phyloP scores from a whole-genome alignment of 306 rosid species.

The Malus asiatica region DNA sequence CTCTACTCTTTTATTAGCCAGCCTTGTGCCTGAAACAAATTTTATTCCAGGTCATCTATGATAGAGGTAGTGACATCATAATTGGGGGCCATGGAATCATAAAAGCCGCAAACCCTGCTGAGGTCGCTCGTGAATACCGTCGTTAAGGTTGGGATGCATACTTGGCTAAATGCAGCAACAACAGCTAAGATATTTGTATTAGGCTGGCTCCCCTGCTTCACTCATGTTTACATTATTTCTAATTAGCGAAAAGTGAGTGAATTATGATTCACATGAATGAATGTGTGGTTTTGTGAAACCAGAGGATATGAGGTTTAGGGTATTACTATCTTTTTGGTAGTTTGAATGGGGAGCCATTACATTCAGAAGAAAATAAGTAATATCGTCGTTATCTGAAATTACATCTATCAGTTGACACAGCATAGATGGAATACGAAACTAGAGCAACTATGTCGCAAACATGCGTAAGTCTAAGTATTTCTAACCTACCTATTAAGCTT shows the following conservation, averaged over 20 bases:
- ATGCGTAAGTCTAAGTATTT: not conserved
- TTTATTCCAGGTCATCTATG: conserved; percentile 58
- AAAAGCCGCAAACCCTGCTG: conserved; percentile 71
- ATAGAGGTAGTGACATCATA: conserved; percentile 82
- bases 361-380: not conserved
- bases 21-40: not conserved
- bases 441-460: not conserved
- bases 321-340: not conserved
- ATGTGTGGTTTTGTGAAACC: not conserved
- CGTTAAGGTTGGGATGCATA: conserved; percentile 84
- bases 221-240: not conserved
- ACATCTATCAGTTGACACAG: not conserved
- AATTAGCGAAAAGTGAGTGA: not conserved
- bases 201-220: not conserved
- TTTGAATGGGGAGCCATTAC: no score
- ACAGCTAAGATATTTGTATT: not conserved
- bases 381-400: not conserved
- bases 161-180: conserved; percentile 40
- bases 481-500: conserved; percentile 13
- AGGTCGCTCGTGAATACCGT: conserved; percentile 70
- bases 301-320: not conserved
- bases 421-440: not conserved
- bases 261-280: not conserved
- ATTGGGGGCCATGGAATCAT: conserved; percentile 87
- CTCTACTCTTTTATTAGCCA: not conserved